Base-by-base conservation (phyloP, 768 basidiomycete genomes). In the Rubroboletus pulcherrimus region DNA sequence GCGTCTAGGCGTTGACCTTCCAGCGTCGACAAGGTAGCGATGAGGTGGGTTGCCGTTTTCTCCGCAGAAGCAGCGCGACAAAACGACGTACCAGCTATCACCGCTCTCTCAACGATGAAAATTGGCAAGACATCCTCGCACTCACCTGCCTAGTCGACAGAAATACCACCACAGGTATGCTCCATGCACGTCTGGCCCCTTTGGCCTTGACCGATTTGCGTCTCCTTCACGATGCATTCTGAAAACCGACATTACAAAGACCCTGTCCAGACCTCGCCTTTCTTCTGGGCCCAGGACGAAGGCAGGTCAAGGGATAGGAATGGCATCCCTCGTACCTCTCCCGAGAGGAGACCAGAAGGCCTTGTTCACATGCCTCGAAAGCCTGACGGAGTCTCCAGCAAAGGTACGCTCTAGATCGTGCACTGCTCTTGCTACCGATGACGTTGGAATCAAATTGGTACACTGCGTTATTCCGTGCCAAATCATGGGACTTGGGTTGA, bases 361-460 rank as follows among this genome's bases (percentile, higher is more conserved):
- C 0, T 59, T 84, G 15, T 83, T 78, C 59, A 85, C 84, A 4
- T 77, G 79, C 54, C 72, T 86, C 17, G 82, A 85, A 45, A 76
- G 72, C 31, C 63, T 85, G 59, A 77, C 78, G 39, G 77, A 71
- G 1, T 73, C 74, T 62, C 80, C 79, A 0, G 79, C 81, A 63
- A 74, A 76, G 52, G 58, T 49, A 29, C 10, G 31, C 30, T 46
- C n/a, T 30, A 11, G 35, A 41, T 35, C 29, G 3, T 48, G 34
- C 46, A 26, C 30, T 14, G n/a, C 15, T 29, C 45, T 48, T 30
- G 17, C 12, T 46, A 8, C 3, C 4, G 12, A 30, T 34, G 11
- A 35, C 4, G 30, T 11, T 19, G n/a, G 15, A 15, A 5, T 42
- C 19, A 55, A 49, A 43, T 48, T 12, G 47, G 44, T 21, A 6